A percentile compares a stretch with the other conserved stretches of the same genome.
These are phyloP conservation scores for Chlorella sorokiniana DNA, from an alignment of 139 green algal genomes.

Conservation along the genomic window DNA sequence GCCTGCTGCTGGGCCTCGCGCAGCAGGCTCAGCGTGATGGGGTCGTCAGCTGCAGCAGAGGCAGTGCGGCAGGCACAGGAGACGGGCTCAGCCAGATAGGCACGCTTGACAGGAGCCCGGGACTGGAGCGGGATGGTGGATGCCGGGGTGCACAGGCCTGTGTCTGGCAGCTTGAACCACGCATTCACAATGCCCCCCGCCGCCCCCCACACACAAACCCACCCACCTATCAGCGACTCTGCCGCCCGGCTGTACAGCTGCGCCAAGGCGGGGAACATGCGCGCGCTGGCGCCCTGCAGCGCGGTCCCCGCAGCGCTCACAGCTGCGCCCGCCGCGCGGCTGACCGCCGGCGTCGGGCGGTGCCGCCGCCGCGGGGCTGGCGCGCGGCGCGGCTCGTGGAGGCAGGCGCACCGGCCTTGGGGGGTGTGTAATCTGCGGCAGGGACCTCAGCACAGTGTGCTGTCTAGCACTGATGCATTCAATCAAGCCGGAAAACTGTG, in stretches of 20 bases:
- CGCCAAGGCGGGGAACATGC: constrained; percentile 1
- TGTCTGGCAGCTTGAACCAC: background rate
- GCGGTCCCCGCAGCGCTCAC: constrained; percentile 4
- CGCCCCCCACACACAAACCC: too few relatives aligned
- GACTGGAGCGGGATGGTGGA: too few relatives aligned
- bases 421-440: constrained; percentile 17
- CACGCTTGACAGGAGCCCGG: background rate
- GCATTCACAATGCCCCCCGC: background rate
- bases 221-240: constrained; percentile 10
- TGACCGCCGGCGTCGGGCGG: background rate
- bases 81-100: too few relatives aligned
- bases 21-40: constrained; percentile 21
- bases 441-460: too few relatives aligned
- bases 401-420: background rate
- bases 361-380: background rate
- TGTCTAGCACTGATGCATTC: too few relatives aligned
- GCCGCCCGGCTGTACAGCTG: constrained; percentile 29
- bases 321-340: constrained; percentile 7
- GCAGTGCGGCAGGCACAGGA: background rate
- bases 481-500: too few relatives aligned
- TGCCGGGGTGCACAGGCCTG: too few relatives aligned
- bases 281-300: constrained; percentile 2
- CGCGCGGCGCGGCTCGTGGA: background rate
- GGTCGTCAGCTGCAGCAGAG: constrained; percentile 7
- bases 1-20: constrained; percentile 18